These are phyloP conservation scores for Trichomonas gallinae DNA, from an alignment of 208 protist genomes.

Conservation along the genomic window DNA sequence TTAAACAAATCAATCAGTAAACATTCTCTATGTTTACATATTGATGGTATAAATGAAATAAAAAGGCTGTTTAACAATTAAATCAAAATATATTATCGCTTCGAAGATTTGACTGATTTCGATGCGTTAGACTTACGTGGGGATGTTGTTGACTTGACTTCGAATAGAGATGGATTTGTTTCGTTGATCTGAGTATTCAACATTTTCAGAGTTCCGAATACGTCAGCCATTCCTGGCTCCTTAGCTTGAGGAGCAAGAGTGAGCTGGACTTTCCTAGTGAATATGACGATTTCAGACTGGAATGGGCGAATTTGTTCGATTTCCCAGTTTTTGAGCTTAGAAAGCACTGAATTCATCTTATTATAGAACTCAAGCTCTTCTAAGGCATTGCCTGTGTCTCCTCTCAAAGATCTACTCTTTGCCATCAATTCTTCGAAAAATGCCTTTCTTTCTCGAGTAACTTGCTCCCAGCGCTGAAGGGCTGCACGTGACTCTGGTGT, in stretches of 20 bases:
- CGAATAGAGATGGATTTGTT: not conserved
- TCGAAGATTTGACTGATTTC: not conserved
- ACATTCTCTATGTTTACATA: too few relatives aligned
- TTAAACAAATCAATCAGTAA: too few relatives aligned
- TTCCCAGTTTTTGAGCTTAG: not conserved
- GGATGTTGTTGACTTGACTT: not conserved
- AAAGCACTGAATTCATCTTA: not conserved
- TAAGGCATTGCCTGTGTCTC: not conserved
- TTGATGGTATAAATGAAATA: too few relatives aligned
- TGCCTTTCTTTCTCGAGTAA: not conserved
- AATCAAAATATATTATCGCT: too few relatives aligned
- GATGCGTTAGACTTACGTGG: not conserved
- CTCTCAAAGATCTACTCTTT: not conserved
- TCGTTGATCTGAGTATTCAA: not conserved
- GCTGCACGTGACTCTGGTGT: not conserved
- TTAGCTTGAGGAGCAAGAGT: not conserved
- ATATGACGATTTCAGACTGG: not conserved
- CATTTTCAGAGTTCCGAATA: not conserved
- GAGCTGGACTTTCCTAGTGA: not conserved
- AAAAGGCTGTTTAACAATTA: too few relatives aligned
- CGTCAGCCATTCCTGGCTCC: not conserved
- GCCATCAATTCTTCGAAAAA: not conserved
- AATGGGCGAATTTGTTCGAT: not conserved
- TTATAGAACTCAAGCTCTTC: not conserved
- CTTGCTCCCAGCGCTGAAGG: not conserved